phyloP scores from a whole-genome alignment of 257 asterid species.

The Solanum virginianum region DNA sequence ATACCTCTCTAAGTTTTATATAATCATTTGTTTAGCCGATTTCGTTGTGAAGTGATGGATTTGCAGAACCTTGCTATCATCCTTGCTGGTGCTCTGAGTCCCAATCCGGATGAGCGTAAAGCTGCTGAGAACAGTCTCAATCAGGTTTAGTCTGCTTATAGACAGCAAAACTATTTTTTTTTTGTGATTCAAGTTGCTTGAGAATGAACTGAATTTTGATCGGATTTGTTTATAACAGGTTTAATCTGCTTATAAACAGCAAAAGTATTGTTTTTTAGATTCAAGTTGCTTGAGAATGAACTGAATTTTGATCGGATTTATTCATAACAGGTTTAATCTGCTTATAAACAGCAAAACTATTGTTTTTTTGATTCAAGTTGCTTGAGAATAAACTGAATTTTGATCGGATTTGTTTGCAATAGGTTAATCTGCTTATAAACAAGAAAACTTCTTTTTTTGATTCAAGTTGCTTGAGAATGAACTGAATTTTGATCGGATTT shows the following conservation, averaged over 20 bases:
- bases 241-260: too few species aligned
- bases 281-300: neutral
- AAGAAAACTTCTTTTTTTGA: too few species aligned
- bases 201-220: neutral
- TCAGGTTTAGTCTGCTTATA: slow-evolving; percentile 37
- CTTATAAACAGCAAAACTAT: neutral
- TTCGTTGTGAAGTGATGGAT: slow-evolving; percentile 25
- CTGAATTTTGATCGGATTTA: neutral
- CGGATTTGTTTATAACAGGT: neutral
- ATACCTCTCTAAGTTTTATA: neutral
- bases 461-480: neutral
- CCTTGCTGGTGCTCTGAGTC: slow-evolving; percentile 72
- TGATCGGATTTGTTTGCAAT: neutral
- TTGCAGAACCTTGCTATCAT: slow-evolving; percentile 62
- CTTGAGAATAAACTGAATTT: neutral
- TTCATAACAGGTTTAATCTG: neutral
- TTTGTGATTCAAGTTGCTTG: neutral
- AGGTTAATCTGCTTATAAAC: too few species aligned
- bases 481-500: neutral
- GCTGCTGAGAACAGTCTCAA: slow-evolving; percentile 85
- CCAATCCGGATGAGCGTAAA: slow-evolving; percentile 74
- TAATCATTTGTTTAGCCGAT: neutral
- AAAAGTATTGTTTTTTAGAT: neutral
- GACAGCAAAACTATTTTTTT: neutral
- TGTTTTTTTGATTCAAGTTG: neutral